Evolutionary conservation across 495 filamentous ascomycete species (phyloP).

Genomic region (Penicillium odoratum): DNA sequence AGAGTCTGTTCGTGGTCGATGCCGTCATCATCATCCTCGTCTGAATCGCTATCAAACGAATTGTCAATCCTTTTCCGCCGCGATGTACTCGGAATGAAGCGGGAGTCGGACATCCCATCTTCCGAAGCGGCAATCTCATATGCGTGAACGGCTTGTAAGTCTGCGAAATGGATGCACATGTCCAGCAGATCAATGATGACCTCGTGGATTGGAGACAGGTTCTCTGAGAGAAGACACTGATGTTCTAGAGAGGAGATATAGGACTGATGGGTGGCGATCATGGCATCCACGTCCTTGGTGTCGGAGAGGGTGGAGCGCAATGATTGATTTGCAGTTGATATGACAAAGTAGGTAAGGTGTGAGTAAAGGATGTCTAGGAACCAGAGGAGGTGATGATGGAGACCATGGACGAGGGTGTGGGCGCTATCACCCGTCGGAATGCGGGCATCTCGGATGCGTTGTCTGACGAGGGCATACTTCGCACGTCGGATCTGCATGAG

Average conservation of each 20-base stretch:
- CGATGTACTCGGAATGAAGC: slow-evolving; percentile 3
- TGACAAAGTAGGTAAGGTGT: slow-evolving; percentile 72
- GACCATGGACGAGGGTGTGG: slow-evolving; percentile 53
- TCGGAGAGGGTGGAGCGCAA: slow-evolving; percentile 54
- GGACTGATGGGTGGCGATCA: slow-evolving; percentile 66
- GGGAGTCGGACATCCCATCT: slow-evolving; percentile 10
- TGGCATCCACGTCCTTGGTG: slow-evolving; percentile 76
- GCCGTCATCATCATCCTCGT: slow-evolving; percentile 26
- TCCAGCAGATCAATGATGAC: slow-evolving; percentile 65
- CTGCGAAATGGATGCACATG: slow-evolving; percentile 51
- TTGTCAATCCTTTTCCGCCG: slow-evolving; percentile 1
- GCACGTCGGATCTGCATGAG: slow-evolving; percentile 76
- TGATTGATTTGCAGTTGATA: slow-evolving; percentile 54
- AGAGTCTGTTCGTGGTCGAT: slow-evolving; percentile 28
- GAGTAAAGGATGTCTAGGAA: slow-evolving; percentile 71
- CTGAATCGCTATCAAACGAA: slow-evolving; percentile 19
- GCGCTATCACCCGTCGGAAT: slow-evolving; percentile 18
- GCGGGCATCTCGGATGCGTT: slow-evolving; percentile 41
- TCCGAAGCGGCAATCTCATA: slow-evolving; percentile 4
- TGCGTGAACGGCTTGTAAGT: slow-evolving; percentile 38
- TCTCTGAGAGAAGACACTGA: slow-evolving; percentile 64
- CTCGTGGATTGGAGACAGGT: slow-evolving; percentile 63
- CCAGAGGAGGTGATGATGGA: slow-evolving; percentile 77
- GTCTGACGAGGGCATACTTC: slow-evolving; percentile 63
- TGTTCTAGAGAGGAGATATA: slow-evolving; percentile 63